These are phyloP conservation scores for Eucalyptus erythrocorys DNA, from an alignment of 345 rosid genomes.

Conservation along the genomic window DNA sequence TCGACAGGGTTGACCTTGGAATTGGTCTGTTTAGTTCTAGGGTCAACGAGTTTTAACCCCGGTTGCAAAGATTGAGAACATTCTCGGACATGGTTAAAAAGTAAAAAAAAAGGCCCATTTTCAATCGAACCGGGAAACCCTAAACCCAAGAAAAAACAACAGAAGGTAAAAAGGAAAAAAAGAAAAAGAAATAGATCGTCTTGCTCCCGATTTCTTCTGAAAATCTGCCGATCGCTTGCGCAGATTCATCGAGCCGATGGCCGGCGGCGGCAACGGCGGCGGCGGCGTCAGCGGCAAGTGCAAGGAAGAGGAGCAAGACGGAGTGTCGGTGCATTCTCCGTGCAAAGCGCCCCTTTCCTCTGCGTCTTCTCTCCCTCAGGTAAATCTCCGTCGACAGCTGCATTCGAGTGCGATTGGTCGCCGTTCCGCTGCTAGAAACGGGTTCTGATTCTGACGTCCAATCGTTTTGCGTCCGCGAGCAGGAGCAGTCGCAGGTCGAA, in stretches of 20 bases:
- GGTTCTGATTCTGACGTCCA: neutral
- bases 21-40: neutral
- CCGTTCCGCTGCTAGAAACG: neutral
- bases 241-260: neutral
- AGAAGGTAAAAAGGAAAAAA: neutral
- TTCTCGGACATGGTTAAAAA: neutral
- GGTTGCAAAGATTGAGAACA: neutral
- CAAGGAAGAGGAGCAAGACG: slow-evolving; percentile 78
- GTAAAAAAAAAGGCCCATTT: neutral
- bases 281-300: slow-evolving; percentile 9
- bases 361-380: slow-evolving; percentile 93
- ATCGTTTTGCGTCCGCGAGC: neutral
- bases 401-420: neutral
- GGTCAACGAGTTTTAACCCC: neutral
- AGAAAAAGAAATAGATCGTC: neutral
- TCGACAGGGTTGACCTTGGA: neutral
- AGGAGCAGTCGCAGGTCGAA: slow-evolving; percentile 95
- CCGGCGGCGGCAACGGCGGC: neutral
- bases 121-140: neutral
- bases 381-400: slow-evolving; percentile 1
- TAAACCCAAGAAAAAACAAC: neutral
- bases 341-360: slow-evolving; percentile 96
- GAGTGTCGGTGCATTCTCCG: slow-evolving; percentile 89
- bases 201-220: neutral
- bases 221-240: neutral